A percentile compares a stretch with the other conserved stretches of the same genome.
Conservation (phyloP, 306 rosid genomes). For the Acmispon strigosus region DNA sequence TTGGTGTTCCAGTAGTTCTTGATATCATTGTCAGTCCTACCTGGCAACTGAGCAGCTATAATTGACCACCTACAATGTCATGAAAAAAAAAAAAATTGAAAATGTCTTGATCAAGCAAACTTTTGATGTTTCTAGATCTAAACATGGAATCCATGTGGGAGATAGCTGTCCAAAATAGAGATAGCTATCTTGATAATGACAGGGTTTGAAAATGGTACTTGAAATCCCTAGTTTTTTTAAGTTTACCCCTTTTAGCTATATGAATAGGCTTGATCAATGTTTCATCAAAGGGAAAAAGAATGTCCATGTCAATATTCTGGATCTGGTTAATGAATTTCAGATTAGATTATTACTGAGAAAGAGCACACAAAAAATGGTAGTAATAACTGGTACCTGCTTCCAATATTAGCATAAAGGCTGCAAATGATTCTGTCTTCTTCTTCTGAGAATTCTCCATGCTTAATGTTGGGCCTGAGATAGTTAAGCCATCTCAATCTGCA, state of each 20-base stretch:
- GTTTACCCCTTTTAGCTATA: constrained; percentile 15
- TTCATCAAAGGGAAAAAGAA: neutral
- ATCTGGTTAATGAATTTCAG: constrained; percentile 6
- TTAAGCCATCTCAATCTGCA: constrained; percentile 96
- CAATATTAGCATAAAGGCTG: constrained; percentile 71
- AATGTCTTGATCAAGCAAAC: neutral
- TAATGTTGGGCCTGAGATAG: constrained; percentile 90
- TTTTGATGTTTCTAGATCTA: constrained; percentile 35
- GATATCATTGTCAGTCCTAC: constrained; percentile 91
- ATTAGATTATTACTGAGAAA: constrained; percentile 2
- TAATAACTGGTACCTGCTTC: constrained; percentile 84
- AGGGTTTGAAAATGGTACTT: neutral
- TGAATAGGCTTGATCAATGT: neutral
- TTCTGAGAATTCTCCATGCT: constrained; percentile 89
- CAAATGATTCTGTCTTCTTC: constrained; percentile 92
- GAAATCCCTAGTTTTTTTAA: neutral
- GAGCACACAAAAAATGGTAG: too few relatives aligned
- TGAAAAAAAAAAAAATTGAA: neutral
- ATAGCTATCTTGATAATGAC: constrained; percentile 13
- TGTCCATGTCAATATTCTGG: constrained; percentile 7
- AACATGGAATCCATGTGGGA: constrained; percentile 32
- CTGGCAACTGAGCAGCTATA: constrained; percentile 85
- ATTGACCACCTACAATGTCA: constrained; percentile 72
- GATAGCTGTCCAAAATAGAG: neutral
- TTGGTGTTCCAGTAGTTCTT: constrained; percentile 98